Evolutionary conservation across 208 protist genomes (phyloP), one percentile per base, ranked within the genome.

Genomic region (Leishmania tarentolae): DNA sequence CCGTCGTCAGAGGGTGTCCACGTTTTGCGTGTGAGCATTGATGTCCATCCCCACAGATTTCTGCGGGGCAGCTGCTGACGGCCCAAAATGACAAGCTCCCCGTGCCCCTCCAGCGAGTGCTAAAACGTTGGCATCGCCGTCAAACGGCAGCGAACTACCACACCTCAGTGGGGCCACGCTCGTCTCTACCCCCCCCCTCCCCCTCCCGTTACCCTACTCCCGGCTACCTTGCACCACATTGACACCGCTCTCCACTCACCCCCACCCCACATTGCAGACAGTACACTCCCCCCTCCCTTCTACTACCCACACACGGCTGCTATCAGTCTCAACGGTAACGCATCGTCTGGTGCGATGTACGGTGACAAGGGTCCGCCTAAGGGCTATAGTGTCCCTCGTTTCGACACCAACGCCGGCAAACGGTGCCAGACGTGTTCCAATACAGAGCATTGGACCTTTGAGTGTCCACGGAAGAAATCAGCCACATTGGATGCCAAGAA

Each of bases 371-470:
- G 88, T 0, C 86, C 92, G 21, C 92, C 92, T 17, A 94, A 95
- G 78, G 92, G 92, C 52, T 97, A 97, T 86, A 97, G 94, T 81
- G 92, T 93, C 28, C 91, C 94, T 35, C 88, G 92, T 15, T 83
- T 88, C 53, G 86, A 86, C 66, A 84, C 82, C 15, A 83, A 86
- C 19, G 84, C 76, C 9, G 13, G 71, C 24, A 76, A 84, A 73
- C 66, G 66, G 19, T 97, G 94, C 68, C 94, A 97, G 82, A 83
- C 88, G 56, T 97, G 94, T 83, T 68, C 74, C 3, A 91, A 89
- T 46, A 89, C 73, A 17, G 80, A 78, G 50, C 94, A 97, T 83
- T 97, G 94, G 93, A 94, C 94, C 8, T 97, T 87, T 74, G 92
- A 96, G 81, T 97, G 94, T 75, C 77, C 80, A 8, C 57, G 73